Evolutionary conservation across 2,329 filamentous ascomycete genomes (phyloP).

Genomic region (Trichoderma koningiopsis): DNA sequence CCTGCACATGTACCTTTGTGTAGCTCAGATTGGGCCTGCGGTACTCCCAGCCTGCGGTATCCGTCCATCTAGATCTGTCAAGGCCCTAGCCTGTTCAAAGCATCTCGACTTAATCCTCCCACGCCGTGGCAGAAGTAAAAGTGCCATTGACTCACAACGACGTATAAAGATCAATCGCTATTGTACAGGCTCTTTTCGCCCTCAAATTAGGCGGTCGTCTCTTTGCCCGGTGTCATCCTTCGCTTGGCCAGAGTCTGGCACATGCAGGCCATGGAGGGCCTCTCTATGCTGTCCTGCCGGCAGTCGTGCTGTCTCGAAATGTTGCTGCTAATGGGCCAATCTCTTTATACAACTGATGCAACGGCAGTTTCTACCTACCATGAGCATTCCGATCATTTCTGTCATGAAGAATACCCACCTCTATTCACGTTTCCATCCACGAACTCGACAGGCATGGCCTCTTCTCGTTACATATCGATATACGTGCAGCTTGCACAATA

Average conservation of each 20-base stretch:
- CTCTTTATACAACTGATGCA: background rate
- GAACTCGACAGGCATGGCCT: background rate
- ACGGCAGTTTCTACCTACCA: background rate
- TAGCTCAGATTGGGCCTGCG: background rate
- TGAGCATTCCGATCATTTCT: background rate
- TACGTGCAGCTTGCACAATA: background rate
- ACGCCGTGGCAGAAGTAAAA: background rate
- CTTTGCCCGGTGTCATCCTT: background rate
- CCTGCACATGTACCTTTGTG: background rate
- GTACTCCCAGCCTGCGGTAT: background rate
- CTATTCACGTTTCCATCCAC: background rate
- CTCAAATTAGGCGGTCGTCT: background rate
- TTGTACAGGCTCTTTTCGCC: background rate
- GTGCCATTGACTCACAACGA: slow-evolving; percentile 23
- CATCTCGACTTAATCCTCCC: background rate
- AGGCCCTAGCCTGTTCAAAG: background rate
- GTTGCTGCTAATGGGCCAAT: background rate
- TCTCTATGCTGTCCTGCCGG: background rate
- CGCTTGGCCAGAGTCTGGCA: slow-evolving; percentile 6
- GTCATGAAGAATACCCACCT: background rate
- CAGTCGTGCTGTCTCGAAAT: background rate
- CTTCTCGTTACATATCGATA: background rate
- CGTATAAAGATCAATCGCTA: background rate
- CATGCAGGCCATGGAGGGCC: slow-evolving; percentile 12
- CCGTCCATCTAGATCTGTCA: background rate